Evolutionary conservation across 2,329 filamentous ascomycete genomes (phyloP).

Genomic region (Scedosporium dehoogii): DNA sequence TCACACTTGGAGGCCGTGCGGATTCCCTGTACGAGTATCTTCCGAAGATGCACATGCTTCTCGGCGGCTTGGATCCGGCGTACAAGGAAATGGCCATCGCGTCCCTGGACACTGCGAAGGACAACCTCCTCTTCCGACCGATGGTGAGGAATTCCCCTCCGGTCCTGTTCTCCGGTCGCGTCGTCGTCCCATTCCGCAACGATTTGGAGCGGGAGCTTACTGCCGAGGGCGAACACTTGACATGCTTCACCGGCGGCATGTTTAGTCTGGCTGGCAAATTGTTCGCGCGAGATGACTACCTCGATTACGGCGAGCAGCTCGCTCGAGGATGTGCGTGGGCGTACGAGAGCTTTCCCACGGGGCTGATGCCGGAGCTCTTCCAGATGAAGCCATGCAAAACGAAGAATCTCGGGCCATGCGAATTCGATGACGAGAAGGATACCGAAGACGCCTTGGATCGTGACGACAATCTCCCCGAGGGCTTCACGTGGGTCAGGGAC

Average conservation of each 20-base stretch:
- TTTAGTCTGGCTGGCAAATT: slow-evolving; percentile 57
- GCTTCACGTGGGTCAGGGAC: slow-evolving; percentile 50
- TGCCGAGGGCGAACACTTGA: slow-evolving; percentile 41
- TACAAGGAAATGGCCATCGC: slow-evolving; percentile 28
- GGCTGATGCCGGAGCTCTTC: slow-evolving; percentile 50
- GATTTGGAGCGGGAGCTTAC: slow-evolving; percentile 44
- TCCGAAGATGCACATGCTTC: slow-evolving; percentile 53
- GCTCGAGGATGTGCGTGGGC: slow-evolving; percentile 49
- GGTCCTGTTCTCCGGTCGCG: slow-evolving; percentile 53
- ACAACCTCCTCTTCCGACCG: slow-evolving; percentile 58
- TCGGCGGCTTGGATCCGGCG: slow-evolving; percentile 42
- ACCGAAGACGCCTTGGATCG: slow-evolving; percentile 2
- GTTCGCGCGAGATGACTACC: slow-evolving; percentile 37
- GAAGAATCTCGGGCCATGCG: slow-evolving; percentile 17
- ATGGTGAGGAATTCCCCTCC: slow-evolving; percentile 30
- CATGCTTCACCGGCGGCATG: slow-evolving; percentile 63
- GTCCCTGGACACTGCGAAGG: slow-evolving; percentile 47
- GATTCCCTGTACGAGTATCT: slow-evolving; percentile 58
- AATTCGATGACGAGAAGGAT: slow-evolving; percentile 21
- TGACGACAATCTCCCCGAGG: slow-evolving; percentile 30
- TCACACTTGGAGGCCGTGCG: slow-evolving; percentile 37
- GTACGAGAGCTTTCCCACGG: slow-evolving; percentile 41
- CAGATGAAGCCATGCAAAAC: slow-evolving; percentile 33
- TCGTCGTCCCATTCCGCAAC: slow-evolving; percentile 48
- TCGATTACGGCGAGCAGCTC: slow-evolving; percentile 35